A percentile compares a stretch with the other conserved stretches of the same genome.
Conservation (phyloP, 495 filamentous ascomycete species). For the Xylona heveae region DNA sequence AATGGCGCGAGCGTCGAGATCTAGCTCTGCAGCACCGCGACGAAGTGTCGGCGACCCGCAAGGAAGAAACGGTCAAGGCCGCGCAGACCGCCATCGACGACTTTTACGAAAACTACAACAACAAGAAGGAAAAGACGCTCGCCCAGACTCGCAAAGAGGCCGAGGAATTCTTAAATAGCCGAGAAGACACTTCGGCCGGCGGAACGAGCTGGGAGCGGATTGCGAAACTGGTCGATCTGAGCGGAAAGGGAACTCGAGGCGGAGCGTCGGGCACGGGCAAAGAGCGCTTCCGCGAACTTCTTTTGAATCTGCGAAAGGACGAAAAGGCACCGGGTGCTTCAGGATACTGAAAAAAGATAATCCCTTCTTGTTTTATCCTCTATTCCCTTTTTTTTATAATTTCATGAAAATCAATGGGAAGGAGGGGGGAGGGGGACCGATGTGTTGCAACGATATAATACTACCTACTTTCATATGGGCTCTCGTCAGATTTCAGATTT, state of each 20-base stretch:
- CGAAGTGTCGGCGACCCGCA: constrained; percentile 53
- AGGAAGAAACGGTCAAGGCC: constrained; percentile 59
- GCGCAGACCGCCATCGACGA: constrained; percentile 86
- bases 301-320: constrained; percentile 78
- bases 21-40: constrained; percentile 53
- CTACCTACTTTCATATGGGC: too few relatives aligned
- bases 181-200: constrained; percentile 80
- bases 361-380: too few relatives aligned
- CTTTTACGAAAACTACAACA: constrained; percentile 99
- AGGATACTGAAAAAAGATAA: constrained; percentile 34
- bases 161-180: constrained; percentile 74
- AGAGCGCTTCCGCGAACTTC: constrained; percentile 80
- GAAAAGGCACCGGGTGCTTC: constrained; percentile 78
- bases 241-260: constrained; percentile 72
- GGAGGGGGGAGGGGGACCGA: too few relatives aligned
- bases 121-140: constrained; percentile 81
- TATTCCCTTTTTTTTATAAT: too few relatives aligned
- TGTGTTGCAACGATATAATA: too few relatives aligned
- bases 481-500: too few relatives aligned
- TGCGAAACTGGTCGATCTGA: constrained; percentile 86
- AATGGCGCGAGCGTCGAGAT: constrained; percentile 84
- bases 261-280: constrained; percentile 78
- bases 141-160: constrained; percentile 72
- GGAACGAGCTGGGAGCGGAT: constrained; percentile 98
- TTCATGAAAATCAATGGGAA: too few relatives aligned